phyloP scores from a whole-genome alignment of 176 grass and related monocot genomes.

The Juncus effusus region DNA sequence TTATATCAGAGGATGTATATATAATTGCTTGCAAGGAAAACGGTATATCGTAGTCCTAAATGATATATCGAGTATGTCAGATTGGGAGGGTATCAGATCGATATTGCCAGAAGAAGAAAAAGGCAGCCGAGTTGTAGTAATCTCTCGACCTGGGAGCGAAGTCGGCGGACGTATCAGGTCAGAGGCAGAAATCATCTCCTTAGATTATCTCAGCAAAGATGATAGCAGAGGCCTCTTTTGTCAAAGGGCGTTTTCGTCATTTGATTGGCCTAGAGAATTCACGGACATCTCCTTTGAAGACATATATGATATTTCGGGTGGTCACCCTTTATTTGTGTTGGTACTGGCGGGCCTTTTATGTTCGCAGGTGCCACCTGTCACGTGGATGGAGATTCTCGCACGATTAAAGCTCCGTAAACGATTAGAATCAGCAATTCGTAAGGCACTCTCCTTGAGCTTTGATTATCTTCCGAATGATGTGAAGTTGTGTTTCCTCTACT shows the following conservation, averaged over 20 bases:
- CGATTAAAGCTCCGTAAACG: conserved; percentile 15
- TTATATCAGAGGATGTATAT: too few relatives aligned
- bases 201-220: neutral
- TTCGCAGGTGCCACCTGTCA: conserved; percentile 22
- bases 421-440: conserved; percentile 1
- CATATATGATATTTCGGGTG: neutral
- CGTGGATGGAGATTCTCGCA: conserved; percentile 27
- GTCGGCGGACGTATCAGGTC: neutral
- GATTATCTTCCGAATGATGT: conserved; percentile 46
- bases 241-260: neutral
- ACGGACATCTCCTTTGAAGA: neutral
- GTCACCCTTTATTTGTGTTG: conserved; percentile 24
- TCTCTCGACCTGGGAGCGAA: neutral
- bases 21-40: neutral
- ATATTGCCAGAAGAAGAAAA: conserved; percentile 19
- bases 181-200: too few relatives aligned
- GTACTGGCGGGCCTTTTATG: conserved; percentile 29
- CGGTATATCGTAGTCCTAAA: conserved; percentile 9
- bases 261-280: neutral
- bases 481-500: conserved; percentile 42
- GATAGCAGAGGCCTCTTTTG: neutral
- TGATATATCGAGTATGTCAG: neutral
- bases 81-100: conserved; percentile 4
- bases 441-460: conserved; percentile 30
- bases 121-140: conserved; percentile 29